These are phyloP conservation scores for Pholiota microspora DNA, from an alignment of 768 basidiomycete species.

Conservation along the genomic window DNA sequence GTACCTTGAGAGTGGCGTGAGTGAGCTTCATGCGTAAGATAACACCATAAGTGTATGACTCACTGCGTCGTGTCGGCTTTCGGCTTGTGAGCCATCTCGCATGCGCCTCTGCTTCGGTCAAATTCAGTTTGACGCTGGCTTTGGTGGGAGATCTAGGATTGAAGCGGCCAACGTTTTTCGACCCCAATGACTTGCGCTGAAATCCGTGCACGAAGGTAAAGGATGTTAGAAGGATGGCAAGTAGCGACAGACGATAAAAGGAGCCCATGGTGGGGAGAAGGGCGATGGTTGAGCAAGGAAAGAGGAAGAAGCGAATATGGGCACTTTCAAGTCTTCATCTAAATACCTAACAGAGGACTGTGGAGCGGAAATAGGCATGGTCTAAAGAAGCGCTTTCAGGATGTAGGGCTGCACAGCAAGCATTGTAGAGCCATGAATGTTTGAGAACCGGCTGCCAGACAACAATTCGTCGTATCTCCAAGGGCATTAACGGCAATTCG, in stretches of 20 bases:
- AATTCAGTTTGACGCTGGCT: background rate
- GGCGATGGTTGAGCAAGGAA: background rate
- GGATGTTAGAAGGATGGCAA: slow-evolving; percentile 5
- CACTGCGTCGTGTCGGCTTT: slow-evolving; percentile 9
- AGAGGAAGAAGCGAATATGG: background rate
- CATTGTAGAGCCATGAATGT: background rate
- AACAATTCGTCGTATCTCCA: background rate
- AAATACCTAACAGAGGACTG: background rate
- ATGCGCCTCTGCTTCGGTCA: slow-evolving; percentile 1
- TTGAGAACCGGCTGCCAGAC: background rate
- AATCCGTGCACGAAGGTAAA: background rate
- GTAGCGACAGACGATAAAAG: slow-evolving; percentile 3
- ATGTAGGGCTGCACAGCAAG: background rate
- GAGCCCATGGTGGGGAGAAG: background rate
- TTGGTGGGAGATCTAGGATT: background rate
- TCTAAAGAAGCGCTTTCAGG: background rate
- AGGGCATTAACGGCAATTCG: background rate
- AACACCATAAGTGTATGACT: background rate
- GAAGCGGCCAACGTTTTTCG: slow-evolving; percentile 3
- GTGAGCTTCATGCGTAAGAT: no score
- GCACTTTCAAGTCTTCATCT: background rate
- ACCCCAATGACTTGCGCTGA: background rate
- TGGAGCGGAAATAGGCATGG: background rate
- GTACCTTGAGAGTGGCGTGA: background rate
- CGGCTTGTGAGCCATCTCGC: slow-evolving; percentile 6